Evolutionary conservation across 257 asterid genomes (phyloP).

Genomic region (Ophiorrhiza pumila): DNA sequence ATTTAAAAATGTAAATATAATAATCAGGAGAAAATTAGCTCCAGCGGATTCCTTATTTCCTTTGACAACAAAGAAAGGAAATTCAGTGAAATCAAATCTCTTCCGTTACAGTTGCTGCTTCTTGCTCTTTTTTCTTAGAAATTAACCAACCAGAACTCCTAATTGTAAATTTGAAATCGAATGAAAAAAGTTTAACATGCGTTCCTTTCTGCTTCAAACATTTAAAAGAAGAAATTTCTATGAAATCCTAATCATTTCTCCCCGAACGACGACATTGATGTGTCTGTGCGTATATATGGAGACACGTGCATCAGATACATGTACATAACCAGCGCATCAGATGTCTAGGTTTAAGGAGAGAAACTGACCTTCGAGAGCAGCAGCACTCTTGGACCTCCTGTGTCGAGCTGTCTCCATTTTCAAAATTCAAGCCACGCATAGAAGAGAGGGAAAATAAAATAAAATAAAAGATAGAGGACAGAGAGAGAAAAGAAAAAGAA

Average conservation of each 20-base stretch:
- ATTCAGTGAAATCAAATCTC: background rate
- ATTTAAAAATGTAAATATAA: no score
- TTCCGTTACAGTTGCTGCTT: background rate
- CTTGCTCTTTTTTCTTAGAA: background rate
- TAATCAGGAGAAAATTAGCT: background rate
- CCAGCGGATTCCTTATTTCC: background rate
- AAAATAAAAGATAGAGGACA: conserved; percentile 3
- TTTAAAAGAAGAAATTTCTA: background rate
- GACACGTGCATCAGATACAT: background rate
- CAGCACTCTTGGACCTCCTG: conserved; percentile 69
- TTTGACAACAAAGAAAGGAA: background rate
- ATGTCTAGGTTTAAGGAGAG: conserved; percentile 3
- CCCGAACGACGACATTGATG: background rate
- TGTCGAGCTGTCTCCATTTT: conserved; percentile 83
- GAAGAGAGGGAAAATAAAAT: conserved; percentile 17
- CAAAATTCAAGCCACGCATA: conserved; percentile 36
- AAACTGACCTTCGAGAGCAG: conserved; percentile 63
- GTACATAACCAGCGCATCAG: background rate
- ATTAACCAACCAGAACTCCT: background rate
- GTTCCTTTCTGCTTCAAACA: background rate
- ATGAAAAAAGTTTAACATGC: background rate
- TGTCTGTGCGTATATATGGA: background rate
- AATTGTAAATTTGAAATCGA: background rate
- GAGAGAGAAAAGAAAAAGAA: background rate
- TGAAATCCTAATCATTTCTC: background rate